Conservation (phyloP, 495 filamentous ascomycete species). For the Penicillium coffeae region DNA sequence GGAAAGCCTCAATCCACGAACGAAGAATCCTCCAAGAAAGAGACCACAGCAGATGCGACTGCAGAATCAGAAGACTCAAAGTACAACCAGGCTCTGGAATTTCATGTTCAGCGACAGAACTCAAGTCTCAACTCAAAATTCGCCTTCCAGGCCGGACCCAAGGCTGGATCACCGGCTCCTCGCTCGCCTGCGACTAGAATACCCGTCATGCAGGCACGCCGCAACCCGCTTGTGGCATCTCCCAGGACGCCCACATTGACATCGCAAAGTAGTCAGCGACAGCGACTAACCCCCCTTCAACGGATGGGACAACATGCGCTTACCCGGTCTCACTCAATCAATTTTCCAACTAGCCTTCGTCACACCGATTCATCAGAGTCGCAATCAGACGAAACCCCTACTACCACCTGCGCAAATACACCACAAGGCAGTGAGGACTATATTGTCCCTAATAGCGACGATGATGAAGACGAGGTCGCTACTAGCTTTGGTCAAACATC, state of each 20-base stretch:
- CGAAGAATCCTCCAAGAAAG: background rate
- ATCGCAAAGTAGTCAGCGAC: constrained; percentile 16
- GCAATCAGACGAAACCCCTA: constrained; percentile 4
- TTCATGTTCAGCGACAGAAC: constrained; percentile 38
- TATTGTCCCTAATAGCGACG: constrained; percentile 67
- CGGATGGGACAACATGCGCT: constrained; percentile 46
- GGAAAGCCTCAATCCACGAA: background rate
- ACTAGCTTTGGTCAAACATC: constrained; percentile 9
- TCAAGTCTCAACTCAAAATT: constrained; percentile 33
- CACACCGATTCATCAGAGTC: constrained; percentile 8
- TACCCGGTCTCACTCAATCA: constrained; percentile 38
- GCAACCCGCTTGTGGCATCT: constrained; percentile 1
- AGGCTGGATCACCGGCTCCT: background rate
- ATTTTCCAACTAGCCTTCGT: constrained; percentile 21
- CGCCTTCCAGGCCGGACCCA: constrained; percentile 21
- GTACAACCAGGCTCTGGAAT: constrained; percentile 32
- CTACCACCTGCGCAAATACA: background rate
- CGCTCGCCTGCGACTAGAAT: constrained; percentile 7
- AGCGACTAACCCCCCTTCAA: constrained; percentile 45
- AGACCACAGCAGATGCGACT: background rate
- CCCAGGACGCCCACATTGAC: constrained; percentile 7
- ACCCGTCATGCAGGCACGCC: constrained; percentile 11
- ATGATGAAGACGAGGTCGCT: constrained; percentile 50
- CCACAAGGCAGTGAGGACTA: constrained; percentile 71
- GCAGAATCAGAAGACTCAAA: constrained; percentile 12